A percentile compares a stretch with the other conserved stretches of the same genome.
These are phyloP conservation scores for Amoebophrya sp. DNA, from an alignment of 169 alveolate species.

Conservation along the genomic window DNA sequence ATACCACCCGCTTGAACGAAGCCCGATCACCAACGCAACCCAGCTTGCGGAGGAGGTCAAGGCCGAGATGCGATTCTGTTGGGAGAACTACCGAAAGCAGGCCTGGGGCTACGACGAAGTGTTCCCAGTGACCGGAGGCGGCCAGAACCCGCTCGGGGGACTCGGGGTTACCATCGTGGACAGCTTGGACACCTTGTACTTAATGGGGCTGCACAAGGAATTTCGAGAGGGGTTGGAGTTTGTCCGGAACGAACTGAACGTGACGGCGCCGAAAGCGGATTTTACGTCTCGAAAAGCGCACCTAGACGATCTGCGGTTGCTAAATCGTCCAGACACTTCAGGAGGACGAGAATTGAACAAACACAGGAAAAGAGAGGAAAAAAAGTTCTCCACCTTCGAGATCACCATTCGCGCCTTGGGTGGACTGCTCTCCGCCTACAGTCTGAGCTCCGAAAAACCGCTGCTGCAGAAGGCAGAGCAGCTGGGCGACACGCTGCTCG, in stretches of 20 bases:
- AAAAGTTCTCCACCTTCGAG: constrained; percentile 43
- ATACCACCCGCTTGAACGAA: too few relatives aligned
- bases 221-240: constrained; percentile 20
- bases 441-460: too few relatives aligned
- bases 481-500: too few relatives aligned
- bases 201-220: constrained; percentile 31
- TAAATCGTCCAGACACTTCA: too few relatives aligned
- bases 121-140: constrained; percentile 17
- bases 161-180: background rate
- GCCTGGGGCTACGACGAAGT: constrained; percentile 34
- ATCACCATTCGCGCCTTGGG: constrained; percentile 47
- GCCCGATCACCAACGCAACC: too few relatives aligned
- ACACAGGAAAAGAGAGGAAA: background rate
- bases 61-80: constrained; percentile 17
- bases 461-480: too few relatives aligned
- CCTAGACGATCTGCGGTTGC: too few relatives aligned
- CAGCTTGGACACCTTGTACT: background rate
- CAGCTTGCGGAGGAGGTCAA: constrained; percentile 27
- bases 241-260: background rate
- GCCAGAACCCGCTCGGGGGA: background rate
- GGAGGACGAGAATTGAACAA: too few relatives aligned
- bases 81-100: constrained; percentile 16
- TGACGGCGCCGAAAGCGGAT: too few relatives aligned
- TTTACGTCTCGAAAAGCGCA: too few relatives aligned
- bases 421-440: constrained; percentile 47